These are phyloP conservation scores for Thalassiosira oceanica DNA, from an alignment of 352 stramenopile species.

Conservation along the genomic window DNA sequence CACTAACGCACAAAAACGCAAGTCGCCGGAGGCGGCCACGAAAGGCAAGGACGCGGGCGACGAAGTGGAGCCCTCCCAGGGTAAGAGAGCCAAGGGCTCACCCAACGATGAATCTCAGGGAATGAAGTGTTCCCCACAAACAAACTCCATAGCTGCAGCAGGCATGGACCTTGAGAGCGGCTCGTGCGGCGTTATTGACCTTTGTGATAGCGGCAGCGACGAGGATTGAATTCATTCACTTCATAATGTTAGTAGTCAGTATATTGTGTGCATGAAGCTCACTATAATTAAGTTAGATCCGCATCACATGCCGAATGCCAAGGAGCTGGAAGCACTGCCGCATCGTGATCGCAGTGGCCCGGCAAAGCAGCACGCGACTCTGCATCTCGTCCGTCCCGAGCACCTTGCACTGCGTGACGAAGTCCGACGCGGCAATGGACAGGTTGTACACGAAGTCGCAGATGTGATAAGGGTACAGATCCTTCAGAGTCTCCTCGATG, in stretches of 20 bases:
- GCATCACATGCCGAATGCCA: slow-evolving; percentile 74
- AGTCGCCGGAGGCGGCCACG: no score
- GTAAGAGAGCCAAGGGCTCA: not conserved
- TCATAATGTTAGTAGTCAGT: no score
- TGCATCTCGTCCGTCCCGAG: slow-evolving; percentile 91
- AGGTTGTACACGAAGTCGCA: slow-evolving; percentile 98
- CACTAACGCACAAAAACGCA: no score
- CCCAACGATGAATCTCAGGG: no score
- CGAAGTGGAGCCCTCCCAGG: no score
- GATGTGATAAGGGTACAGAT: slow-evolving; percentile 96
- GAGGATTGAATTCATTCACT: no score
- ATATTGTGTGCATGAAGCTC: no score
- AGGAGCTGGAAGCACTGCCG: slow-evolving; percentile 80
- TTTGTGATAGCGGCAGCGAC: no score
- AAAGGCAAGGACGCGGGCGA: no score
- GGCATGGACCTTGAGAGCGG: no score
- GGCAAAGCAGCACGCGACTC: slow-evolving; percentile 94
- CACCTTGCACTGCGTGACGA: slow-evolving; percentile 97
- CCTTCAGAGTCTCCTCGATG: slow-evolving; percentile 90
- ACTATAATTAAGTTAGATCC: slow-evolving; percentile 68
- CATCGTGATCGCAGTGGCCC: slow-evolving; percentile 94
- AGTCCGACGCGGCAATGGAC: slow-evolving; percentile 94
- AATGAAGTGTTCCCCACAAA: no score
- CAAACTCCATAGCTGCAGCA: no score
- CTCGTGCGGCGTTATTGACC: not conserved